Percentiles rank a stretch among this genome's conserved stretches.
These are phyloP conservation scores for Paracorniculantispora psalliotae DNA, from an alignment of 2,329 filamentous ascomycete species.

Conservation along the genomic window DNA sequence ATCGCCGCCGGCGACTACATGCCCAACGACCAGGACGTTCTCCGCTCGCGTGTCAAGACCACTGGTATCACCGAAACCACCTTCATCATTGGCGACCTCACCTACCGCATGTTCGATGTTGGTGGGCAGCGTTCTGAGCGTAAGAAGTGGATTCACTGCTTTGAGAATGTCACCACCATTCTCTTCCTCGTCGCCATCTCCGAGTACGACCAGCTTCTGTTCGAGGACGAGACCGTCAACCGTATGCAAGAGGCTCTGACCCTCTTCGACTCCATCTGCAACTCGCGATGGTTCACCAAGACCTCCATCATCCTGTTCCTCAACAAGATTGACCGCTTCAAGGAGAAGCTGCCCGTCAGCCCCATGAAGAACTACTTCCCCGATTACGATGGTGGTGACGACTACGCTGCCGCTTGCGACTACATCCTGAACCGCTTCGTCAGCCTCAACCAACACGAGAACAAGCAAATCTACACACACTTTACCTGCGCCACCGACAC, in stretches of 20 bases:
- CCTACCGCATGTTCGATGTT: constrained; percentile 96
- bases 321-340: constrained; percentile 88
- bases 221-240: constrained; percentile 94
- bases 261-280: constrained; percentile 82
- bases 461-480: constrained; percentile 99
- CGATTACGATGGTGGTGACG: constrained; percentile 89
- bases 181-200: constrained; percentile 96
- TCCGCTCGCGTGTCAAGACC: constrained; percentile 94
- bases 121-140: constrained; percentile 92
- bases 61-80: constrained; percentile 96
- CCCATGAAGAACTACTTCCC: constrained; percentile 89
- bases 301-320: constrained; percentile 85
- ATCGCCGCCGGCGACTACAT: constrained; percentile 90
- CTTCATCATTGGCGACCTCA: constrained; percentile 90
- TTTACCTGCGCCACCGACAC: constrained; percentile 99
- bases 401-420: constrained; percentile 93
- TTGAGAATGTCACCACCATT: constrained; percentile 95
- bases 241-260: constrained; percentile 89
- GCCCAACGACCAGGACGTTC: constrained; percentile 90
- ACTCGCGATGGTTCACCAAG: constrained; percentile 86
- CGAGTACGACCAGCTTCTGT: constrained; percentile 92
- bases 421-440: constrained; percentile 99
- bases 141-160: constrained; percentile 99
- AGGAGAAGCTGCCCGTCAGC: constrained; percentile 75
- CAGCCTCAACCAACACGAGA: constrained; percentile 96